Evolutionary conservation across 306 rosid species (phyloP), one percentile per base, ranked within the genome.

Genomic region (Quercus engelmannii): DNA sequence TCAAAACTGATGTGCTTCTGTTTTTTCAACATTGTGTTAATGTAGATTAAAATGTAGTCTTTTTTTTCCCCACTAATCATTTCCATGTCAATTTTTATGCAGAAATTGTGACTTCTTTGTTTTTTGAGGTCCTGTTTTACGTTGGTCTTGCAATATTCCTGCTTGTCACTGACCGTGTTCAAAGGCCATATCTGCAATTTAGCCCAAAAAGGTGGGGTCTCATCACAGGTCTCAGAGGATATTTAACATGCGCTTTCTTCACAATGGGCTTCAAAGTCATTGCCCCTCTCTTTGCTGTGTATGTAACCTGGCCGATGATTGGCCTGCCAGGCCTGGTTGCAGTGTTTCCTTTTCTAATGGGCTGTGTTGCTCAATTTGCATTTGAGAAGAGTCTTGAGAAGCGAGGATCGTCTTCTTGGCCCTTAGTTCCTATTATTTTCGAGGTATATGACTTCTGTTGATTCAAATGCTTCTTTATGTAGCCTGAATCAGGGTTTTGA

Each of bases 121-220:
- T 73, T 20, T 86, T 55, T 4, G 99, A 95, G 84, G 87, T 74
- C 74, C 31, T 87, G 35, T 92, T 95, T 83, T 95, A 95, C 54
- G 28, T 87, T 51, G 99, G 99, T 52, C 81, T 92, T 4, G 92
- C 89, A 1, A 85, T 71, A 33, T 95, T 91, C 83, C 83, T 95
- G 78, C 79, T 69, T 17, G 92, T 95, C 79, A 87, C 87, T 7
- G 97, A 93, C 62, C 85, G 41, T n/a, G 94, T 95, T 67, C 98
- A 93, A 85, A 92, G 84, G 84, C 99, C 98, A 17, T 95, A 91
- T 87, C 80, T 95, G 80, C 83, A 91, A 72, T 95, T 85, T 89
- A 95, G 96, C 85, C 1, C 99, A 23, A 95, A 90, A 85, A 95
- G 94, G 78, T 95, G 99, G 99, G 86, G 98, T 82, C 94, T 95